Evolutionary conservation across 164 flowering plant species (phyloP).

Genomic region (Chimonanthus salicifolius): DNA sequence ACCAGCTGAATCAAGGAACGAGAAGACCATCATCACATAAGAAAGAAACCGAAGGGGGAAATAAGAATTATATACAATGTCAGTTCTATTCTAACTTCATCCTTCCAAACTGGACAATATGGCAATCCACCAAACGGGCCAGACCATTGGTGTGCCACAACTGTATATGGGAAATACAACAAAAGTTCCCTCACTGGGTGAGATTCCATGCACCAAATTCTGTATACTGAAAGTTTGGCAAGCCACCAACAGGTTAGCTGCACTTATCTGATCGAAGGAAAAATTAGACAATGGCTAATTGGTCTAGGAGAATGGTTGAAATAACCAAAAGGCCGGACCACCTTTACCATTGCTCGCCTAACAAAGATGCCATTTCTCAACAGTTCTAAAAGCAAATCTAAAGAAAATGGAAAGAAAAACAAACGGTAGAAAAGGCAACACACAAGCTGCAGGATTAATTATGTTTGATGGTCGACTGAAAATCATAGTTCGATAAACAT

Average conservation of each 20-base stretch:
- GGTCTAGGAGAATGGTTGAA: not conserved
- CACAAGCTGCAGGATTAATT: slow-evolving; percentile 68
- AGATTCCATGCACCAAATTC: not conserved
- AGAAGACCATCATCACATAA: not conserved
- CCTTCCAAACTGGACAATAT: not conserved
- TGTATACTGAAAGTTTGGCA: not conserved
- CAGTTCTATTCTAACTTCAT: not conserved
- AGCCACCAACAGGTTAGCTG: not conserved
- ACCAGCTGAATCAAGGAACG: slow-evolving; percentile 60
- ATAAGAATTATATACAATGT: slow-evolving; percentile 45
- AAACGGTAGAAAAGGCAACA: not conserved
- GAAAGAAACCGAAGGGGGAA: slow-evolving; percentile 10
- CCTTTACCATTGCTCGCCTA: not conserved
- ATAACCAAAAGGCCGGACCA: not conserved
- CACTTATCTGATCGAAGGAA: not conserved
- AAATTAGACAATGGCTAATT: too few species aligned
- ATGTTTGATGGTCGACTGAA: slow-evolving; percentile 65
- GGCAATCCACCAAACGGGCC: not conserved
- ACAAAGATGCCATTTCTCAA: not conserved
- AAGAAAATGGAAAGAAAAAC: not conserved
- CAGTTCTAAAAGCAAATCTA: not conserved
- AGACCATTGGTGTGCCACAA: not conserved
- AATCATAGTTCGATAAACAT: slow-evolving; percentile 66
- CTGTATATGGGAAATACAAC: not conserved
- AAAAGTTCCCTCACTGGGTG: not conserved